Percentiles rank a stretch among this genome's conserved stretches.
Conservation (phyloP, 31 red algal genomes). For the Odonthalia washingtoniensis region DNA sequence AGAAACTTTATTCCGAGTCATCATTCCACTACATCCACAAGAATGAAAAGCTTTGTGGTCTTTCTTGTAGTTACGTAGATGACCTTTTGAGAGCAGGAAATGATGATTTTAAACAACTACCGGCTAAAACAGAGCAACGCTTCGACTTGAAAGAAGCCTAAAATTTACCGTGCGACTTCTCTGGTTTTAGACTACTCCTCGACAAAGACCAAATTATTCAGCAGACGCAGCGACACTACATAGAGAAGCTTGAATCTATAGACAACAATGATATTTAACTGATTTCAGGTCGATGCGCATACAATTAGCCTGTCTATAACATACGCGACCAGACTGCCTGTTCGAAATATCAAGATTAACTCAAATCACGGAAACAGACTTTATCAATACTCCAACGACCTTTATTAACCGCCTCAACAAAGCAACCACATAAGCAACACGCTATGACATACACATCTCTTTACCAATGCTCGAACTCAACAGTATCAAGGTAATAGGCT, state of each 20-base stretch:
- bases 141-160: slow-evolving; percentile 31
- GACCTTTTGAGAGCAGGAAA: slow-evolving; percentile 22
- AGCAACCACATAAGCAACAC: background rate
- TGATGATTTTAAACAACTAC: background rate
- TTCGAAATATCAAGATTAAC: slow-evolving; percentile 47
- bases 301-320: slow-evolving; percentile 38
- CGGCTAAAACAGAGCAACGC: background rate
- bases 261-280: background rate
- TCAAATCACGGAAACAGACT: slow-evolving; percentile 19
- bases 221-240: too few relatives aligned
- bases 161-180: slow-evolving; percentile 6
- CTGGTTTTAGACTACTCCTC: too few relatives aligned
- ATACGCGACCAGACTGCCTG: slow-evolving; percentile 29
- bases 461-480: slow-evolving; percentile 10
- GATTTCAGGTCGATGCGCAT: slow-evolving; percentile 46
- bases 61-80: slow-evolving; percentile 42
- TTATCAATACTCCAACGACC: background rate
- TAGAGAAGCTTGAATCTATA: slow-evolving; percentile 41
- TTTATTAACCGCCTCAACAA: too few relatives aligned
- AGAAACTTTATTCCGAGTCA: slow-evolving; percentile 35
- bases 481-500: background rate
- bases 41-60: slow-evolving; percentile 15
- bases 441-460: background rate
- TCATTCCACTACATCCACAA: slow-evolving; percentile 1
- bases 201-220: too few relatives aligned